Percentiles rank a stretch among this genome's conserved stretches.
These are phyloP conservation scores for Pouteria campechiana DNA, from an alignment of 179 eudicot genomes.

Conservation along the genomic window DNA sequence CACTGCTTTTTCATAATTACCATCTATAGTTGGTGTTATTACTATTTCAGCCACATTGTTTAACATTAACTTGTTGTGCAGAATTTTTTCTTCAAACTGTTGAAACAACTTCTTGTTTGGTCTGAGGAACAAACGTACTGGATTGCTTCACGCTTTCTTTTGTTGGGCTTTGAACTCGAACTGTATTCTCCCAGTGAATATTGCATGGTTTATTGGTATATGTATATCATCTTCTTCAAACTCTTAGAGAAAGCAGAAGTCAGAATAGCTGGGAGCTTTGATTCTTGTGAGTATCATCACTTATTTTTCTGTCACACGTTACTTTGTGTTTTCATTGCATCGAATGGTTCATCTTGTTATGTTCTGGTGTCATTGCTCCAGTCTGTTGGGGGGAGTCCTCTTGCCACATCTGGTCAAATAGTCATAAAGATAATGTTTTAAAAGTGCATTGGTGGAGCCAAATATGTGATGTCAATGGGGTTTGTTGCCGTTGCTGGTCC, in stretches of 20 bases:
- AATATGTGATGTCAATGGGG: too few relatives aligned
- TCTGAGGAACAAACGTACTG: conserved; percentile 96
- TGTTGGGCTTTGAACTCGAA: conserved; percentile 85
- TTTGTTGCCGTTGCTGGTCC: too few relatives aligned
- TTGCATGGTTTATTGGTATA: conserved; percentile 99
- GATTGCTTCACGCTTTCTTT: conserved; percentile 82
- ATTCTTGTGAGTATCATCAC: conserved; percentile 39
- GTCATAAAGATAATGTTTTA: too few relatives aligned
- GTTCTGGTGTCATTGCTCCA: too few relatives aligned
- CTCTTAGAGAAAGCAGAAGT: conserved; percentile 89
- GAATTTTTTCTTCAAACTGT: conserved; percentile 43
- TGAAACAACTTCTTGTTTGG: conserved; percentile 70
- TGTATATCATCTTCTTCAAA: conserved; percentile 66
- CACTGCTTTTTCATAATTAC: too few relatives aligned
- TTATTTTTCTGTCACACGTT: neutral
- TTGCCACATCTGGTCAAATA: too few relatives aligned
- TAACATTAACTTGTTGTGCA: conserved; percentile 30
- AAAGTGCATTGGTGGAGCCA: too few relatives aligned
- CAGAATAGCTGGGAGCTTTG: conserved; percentile 43
- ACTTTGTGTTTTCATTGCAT: too few relatives aligned
- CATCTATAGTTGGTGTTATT: too few relatives aligned
- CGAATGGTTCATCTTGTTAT: too few relatives aligned
- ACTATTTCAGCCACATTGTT: too few relatives aligned
- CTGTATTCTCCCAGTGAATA: conserved; percentile 73
- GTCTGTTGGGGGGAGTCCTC: too few relatives aligned